Evolutionary conservation across 441 rosid genomes (phyloP), one percentile per base, ranked within the genome.

Genomic region (Omphalea diandra): DNA sequence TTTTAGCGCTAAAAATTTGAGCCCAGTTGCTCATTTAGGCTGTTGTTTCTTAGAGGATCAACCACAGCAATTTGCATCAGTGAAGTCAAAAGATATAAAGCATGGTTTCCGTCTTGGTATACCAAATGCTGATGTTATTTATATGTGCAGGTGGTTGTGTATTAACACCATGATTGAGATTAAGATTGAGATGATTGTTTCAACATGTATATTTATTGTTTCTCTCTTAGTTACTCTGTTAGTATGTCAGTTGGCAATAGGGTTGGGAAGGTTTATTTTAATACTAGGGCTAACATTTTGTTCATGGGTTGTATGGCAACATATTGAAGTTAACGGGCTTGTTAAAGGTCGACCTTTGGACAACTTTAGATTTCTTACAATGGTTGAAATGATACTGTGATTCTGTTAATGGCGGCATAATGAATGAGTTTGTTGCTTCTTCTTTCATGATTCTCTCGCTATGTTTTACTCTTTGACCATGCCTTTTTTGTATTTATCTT

Each of bases 331-430:
- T 73, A 91, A 86, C 76, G 86, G 84, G 83, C 97, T 96, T 63
- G 89, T 96, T 41, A 96, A 96, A 82, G 98, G 97, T 32, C 81
- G 98, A 41, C 95, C 97, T 38, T 75, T 96, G 83, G 99, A 96
- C 85, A 96, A 96, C 80, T 85, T n/a, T 96, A 89, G 99, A 96
- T 87, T 93, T 93, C 81, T 77, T 96, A 57, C 98, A 96, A 60
- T 96, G 99, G 99, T 82, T 96, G 79, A 96, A 91, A 77, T 88
- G 97, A 59, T 91, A 87, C 77, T 96, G 99, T 74, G 99, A 96
- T 85, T 93, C 98, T 68, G 80, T 91, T 3, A 96, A 96, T 73
- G 99, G 98, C 73, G 99, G 98, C 83, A 90, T 91, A 49, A 86
- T 96, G 97, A 93, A 93, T 38, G 97, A 95, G 99, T 94, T 85